These are phyloP conservation scores for Carex arenaria DNA, from an alignment of 202 grass and related monocot species.

Conservation along the genomic window DNA sequence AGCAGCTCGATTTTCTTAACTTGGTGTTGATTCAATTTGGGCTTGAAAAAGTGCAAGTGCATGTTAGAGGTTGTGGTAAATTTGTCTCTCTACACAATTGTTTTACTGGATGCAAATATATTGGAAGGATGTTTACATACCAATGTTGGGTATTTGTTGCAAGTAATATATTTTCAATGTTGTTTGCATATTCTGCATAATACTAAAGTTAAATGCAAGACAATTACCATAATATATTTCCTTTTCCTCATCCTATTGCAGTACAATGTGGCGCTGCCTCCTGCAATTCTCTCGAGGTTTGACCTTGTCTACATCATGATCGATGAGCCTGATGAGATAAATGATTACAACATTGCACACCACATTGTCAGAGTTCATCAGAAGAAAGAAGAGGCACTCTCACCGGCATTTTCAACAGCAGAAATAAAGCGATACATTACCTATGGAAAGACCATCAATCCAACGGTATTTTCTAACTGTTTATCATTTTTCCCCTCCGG, in stretches of 20 bases:
- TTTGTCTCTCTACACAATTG: background rate
- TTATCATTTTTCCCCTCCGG: background rate
- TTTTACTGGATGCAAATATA: background rate
- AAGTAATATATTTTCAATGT: background rate
- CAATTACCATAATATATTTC: background rate
- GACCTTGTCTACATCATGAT: slow-evolving; percentile 99
- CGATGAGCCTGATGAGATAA: slow-evolving; percentile 96
- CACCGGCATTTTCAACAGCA: slow-evolving; percentile 79
- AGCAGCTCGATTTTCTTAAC: background rate
- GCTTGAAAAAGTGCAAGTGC: background rate
- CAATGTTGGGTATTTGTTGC: background rate
- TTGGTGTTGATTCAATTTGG: background rate
- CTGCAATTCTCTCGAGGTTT: slow-evolving; percentile 97
- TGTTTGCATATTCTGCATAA: background rate
- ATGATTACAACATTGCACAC: slow-evolving; percentile 97
- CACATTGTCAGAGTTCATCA: slow-evolving; percentile 99
- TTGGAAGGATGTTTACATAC: background rate
- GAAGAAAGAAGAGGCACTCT: slow-evolving; percentile 84
- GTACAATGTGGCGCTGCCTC: slow-evolving; percentile 95
- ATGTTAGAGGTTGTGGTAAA: background rate
- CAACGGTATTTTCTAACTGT: slow-evolving; percentile 49
- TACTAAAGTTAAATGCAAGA: background rate
- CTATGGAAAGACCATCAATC: slow-evolving; percentile 83
- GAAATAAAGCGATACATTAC: slow-evolving; percentile 87
- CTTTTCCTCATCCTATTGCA: slow-evolving; percentile 23